These are phyloP conservation scores for Kalanchoe fedtschenkoi DNA, from an alignment of 164 flowering plant species.

Conservation along the genomic window DNA sequence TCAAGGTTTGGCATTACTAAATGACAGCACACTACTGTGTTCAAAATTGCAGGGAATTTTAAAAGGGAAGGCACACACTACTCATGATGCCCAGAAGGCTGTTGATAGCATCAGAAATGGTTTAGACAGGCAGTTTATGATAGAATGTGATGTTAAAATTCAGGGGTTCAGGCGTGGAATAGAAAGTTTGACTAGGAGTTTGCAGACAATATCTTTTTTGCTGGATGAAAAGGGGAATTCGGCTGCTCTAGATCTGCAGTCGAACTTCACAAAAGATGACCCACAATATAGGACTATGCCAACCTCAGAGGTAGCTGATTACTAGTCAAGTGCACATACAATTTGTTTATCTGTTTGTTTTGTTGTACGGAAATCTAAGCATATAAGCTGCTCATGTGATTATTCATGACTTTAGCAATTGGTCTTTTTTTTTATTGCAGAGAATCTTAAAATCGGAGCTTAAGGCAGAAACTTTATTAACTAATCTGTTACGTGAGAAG, in stretches of 20 bases:
- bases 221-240: constrained; percentile 45
- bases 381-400: too few species aligned
- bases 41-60: constrained; percentile 43
- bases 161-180: constrained; percentile 58
- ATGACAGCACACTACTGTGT: constrained; percentile 43
- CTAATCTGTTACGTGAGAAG: constrained; percentile 65
- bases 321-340: neutral
- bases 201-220: constrained; percentile 37
- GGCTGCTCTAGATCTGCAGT: constrained; percentile 19
- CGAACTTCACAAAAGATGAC: constrained; percentile 10
- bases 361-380: too few species aligned
- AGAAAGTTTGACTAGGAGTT: constrained; percentile 53
- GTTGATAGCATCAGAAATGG: constrained; percentile 18
- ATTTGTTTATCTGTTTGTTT: too few species aligned
- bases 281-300: neutral
- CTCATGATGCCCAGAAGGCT: constrained; percentile 17
- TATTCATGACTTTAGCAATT: too few species aligned
- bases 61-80: constrained; percentile 29
- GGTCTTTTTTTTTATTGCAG: constrained; percentile 20
- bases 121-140: constrained; percentile 45
- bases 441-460: constrained; percentile 39
- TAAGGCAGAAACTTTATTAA: constrained; percentile 66
- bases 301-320: neutral
- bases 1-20: constrained; percentile 53
- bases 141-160: constrained; percentile 72